Evolutionary conservation across 257 asterid species (phyloP).

Genomic region (Catharanthus roseus): DNA sequence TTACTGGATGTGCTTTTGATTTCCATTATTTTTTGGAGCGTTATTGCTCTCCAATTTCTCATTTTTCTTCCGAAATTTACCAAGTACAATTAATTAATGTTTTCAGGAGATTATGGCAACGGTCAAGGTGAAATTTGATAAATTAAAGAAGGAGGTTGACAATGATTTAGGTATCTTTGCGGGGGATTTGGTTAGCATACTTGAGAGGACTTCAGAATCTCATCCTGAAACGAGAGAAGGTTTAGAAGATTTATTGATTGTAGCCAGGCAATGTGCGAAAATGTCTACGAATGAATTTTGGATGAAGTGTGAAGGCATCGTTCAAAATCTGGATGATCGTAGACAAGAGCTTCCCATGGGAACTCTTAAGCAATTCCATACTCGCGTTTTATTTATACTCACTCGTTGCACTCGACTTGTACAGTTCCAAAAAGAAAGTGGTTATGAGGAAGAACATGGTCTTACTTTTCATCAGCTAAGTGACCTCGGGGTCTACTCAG

Average conservation of each 20-base stretch:
- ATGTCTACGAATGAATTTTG: constrained; percentile 85
- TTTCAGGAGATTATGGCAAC: constrained; percentile 71
- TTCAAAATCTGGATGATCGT: constrained; percentile 84
- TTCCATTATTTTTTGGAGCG: background rate
- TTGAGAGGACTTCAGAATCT: constrained; percentile 64
- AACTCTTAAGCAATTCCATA: constrained; percentile 69
- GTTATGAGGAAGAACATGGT: constrained; percentile 67
- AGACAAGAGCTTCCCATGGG: constrained; percentile 88
- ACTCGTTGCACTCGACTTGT: constrained; percentile 93
- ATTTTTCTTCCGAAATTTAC: constrained; percentile 12
- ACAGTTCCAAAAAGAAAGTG: constrained; percentile 88
- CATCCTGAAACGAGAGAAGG: constrained; percentile 63
- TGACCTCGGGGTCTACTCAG: constrained; percentile 80
- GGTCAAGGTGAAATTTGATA: constrained; percentile 77
- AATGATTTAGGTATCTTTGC: constrained; percentile 82
- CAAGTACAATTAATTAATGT: constrained; percentile 9
- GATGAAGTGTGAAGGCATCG: constrained; percentile 82
- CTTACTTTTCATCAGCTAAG: constrained; percentile 73
- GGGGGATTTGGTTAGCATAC: constrained; percentile 76
- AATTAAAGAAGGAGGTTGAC: constrained; percentile 76
- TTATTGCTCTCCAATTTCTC: background rate
- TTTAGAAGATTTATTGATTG: constrained; percentile 78
- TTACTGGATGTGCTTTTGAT: constrained; percentile 22
- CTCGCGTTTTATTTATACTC: constrained; percentile 85
- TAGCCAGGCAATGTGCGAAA: constrained; percentile 77